Evolutionary conservation across 2,329 filamentous ascomycete species (phyloP), one percentile per base, ranked within the genome.

Genomic region (Daldinia sp.): DNA sequence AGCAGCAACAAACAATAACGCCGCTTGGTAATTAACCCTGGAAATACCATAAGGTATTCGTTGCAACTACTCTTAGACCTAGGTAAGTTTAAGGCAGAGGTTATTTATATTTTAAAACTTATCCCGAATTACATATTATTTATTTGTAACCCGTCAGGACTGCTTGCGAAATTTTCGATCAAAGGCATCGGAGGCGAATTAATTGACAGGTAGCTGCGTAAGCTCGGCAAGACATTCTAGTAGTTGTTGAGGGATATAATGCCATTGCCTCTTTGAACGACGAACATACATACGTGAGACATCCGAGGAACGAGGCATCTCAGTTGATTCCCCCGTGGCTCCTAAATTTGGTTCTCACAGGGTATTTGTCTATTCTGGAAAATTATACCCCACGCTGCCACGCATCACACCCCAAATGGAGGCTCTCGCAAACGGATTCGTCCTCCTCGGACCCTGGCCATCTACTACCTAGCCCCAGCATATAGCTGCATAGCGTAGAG

Each of bases 371-470:
- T 60, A 41, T 48, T 63, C 60, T 51, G 60, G 53, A 66, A 51
- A 39, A 30, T 60, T 51, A 35, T 56, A 69, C 71, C 71, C 71
- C 71, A 73, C 71, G 71, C 63, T 68, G 67, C 66, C 67, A 71
- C 69, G 71, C 69, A 71, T 59, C 68, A 61, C 41, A 39, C 44
- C 63, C 63, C 62, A 69, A 63, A 65, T 61, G 48, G 68, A 67
- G 68, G 68, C 66, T 70, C 66, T 72, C 66, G 61, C 68, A 66
- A 63, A 65, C 51, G 48, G 57, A 65, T 65, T 67, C 50, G 35
- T 65, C 46, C 58, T 64, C 56, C 20, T 67, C 65, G 62, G 68
- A 70, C 48, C 65, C 59, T 70, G 44, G 55, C 59, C 58, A 63
- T 39, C 54, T 63, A 26, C 55, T 70, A 60, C 66, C 57, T 23